These are phyloP conservation scores for Plasmodium falciparum DNA, from an alignment of 169 alveolate genomes.

Conservation along the genomic window DNA sequence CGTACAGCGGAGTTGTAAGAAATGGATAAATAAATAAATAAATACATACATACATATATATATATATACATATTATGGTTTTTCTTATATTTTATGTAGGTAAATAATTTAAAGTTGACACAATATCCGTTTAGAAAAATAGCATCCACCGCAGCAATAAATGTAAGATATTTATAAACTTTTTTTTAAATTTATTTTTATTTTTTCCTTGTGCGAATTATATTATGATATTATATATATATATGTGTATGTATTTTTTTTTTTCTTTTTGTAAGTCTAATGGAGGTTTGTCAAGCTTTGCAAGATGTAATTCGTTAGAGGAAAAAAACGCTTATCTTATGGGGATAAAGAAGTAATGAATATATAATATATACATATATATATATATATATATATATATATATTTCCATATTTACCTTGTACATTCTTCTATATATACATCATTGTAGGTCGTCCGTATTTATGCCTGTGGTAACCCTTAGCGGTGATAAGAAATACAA, in stretches of 20 bases:
- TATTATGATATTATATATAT: background rate
- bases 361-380: background rate
- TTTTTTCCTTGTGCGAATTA: background rate
- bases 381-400: background rate
- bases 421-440: background rate
- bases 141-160: slow-evolving; percentile 70
- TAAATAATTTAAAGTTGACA: slow-evolving; percentile 54
- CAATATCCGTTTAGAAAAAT: slow-evolving; percentile 61
- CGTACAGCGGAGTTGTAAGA: slow-evolving; percentile 58
- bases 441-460: slow-evolving; percentile 25
- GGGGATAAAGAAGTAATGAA: slow-evolving; percentile 65
- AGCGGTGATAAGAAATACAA: slow-evolving; percentile 42
- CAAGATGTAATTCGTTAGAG: slow-evolving; percentile 53
- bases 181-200: background rate
- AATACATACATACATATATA: background rate
- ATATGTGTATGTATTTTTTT: background rate
- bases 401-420: background rate
- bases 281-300: slow-evolving; percentile 74
- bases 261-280: slow-evolving; percentile 17
- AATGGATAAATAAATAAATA: background rate
- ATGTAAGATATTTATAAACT: slow-evolving; percentile 14
- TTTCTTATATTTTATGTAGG: slow-evolving; percentile 19
- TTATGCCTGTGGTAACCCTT: slow-evolving; percentile 63
- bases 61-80: background rate
- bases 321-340: slow-evolving; percentile 52